A percentile compares a stretch with the other conserved stretches of the same genome.
Evolutionary conservation across 2,329 filamentous ascomycete species (phyloP).

Genomic region (Fusarium sp.): DNA sequence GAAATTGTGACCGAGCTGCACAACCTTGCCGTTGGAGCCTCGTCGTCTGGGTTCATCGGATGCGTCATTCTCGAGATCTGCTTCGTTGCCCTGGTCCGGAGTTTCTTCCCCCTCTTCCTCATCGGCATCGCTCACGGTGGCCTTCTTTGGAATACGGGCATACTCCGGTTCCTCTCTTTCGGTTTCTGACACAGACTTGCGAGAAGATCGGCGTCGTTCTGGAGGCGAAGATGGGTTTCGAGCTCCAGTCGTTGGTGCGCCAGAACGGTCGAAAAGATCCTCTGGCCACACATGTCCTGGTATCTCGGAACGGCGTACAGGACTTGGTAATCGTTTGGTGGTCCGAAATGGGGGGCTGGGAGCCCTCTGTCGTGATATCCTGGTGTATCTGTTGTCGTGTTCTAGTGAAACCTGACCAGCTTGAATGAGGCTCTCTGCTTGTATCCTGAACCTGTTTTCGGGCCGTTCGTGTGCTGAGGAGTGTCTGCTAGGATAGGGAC

Average conservation of each 20-base stretch:
- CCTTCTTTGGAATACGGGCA: not conserved
- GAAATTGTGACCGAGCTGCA: slow-evolving; percentile 17
- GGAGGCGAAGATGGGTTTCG: not conserved
- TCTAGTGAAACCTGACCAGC: slow-evolving; percentile 29
- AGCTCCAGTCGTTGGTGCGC: not conserved
- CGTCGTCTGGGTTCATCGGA: not conserved
- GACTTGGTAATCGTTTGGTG: slow-evolving; percentile 16
- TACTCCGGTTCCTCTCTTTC: slow-evolving; percentile 2
- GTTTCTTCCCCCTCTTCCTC: not conserved
- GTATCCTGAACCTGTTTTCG: slow-evolving; percentile 21
- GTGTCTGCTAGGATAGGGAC: not conserved
- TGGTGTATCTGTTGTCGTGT: not conserved
- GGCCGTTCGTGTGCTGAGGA: not conserved
- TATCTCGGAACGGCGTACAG: slow-evolving; percentile 10
- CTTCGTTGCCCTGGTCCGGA: not conserved
- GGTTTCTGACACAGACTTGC: not conserved
- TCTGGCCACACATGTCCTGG: slow-evolving; percentile 14
- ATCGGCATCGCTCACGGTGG: not conserved
- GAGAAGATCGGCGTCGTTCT: not conserved
- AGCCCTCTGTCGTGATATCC: slow-evolving; percentile 6
- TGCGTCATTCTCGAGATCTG: not conserved
- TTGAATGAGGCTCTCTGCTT: slow-evolving; percentile 28
- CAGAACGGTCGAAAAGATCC: slow-evolving; percentile 8
- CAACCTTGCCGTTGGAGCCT: not conserved
- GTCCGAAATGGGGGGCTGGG: slow-evolving; percentile 26